Percentiles rank a stretch among this genome's conserved stretches.
Evolutionary conservation across 495 filamentous ascomycete genomes (phyloP).

Genomic region (Penicillium turbatum): DNA sequence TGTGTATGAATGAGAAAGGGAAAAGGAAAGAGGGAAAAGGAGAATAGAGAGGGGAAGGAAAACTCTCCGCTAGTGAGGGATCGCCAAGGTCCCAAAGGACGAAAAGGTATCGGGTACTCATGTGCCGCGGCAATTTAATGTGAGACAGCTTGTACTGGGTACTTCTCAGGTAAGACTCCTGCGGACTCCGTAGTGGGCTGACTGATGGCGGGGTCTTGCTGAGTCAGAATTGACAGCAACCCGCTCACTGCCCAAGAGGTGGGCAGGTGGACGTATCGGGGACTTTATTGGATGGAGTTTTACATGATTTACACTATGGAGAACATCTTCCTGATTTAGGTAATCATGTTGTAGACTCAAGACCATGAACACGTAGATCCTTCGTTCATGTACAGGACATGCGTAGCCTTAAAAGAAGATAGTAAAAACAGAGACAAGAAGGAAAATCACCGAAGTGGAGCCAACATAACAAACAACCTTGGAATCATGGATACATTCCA

Average conservation of each 20-base stretch:
- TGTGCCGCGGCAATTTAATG: background rate
- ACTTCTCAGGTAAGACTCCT: background rate
- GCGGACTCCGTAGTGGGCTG: conserved; percentile 6
- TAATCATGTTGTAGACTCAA: background rate
- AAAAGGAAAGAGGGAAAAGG: conserved; percentile 19
- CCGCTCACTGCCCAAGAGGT: background rate
- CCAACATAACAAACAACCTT: background rate
- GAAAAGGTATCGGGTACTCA: conserved; percentile 5
- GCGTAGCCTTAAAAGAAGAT: background rate
- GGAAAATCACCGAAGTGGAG: background rate
- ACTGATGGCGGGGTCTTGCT: conserved; percentile 15
- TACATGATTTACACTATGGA: background rate
- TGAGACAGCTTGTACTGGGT: conserved; percentile 9
- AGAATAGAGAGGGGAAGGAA: conserved; percentile 18
- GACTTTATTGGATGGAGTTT: background rate
- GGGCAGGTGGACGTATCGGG: background rate
- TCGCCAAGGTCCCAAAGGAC: background rate
- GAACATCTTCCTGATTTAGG: background rate
- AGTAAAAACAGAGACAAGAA: background rate
- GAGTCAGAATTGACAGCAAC: conserved; percentile 5
- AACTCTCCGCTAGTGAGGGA: conserved; percentile 16
- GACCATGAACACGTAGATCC: background rate
- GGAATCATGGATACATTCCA: background rate
- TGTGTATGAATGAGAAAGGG: conserved; percentile 6
- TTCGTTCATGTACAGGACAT: background rate